phyloP scores from a whole-genome alignment of 768 basidiomycete genomes.

The Boletus vermiculosoides region DNA sequence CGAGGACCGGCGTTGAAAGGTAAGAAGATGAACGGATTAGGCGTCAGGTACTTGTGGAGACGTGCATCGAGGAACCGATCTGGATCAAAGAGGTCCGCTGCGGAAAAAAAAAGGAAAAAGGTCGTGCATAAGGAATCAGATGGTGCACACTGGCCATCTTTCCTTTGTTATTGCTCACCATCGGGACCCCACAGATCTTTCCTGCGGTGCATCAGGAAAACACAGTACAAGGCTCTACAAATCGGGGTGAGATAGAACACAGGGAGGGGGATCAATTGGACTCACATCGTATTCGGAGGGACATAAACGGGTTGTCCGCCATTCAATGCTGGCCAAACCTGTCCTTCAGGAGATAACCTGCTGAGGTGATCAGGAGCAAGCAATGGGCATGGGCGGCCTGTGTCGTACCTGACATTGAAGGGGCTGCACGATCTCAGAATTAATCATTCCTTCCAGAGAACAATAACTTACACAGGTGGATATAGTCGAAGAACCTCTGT shows the following conservation, averaged over 20 bases:
- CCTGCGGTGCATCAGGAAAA: constrained; percentile 39
- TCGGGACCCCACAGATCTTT: constrained; percentile 41
- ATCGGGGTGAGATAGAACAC: background rate
- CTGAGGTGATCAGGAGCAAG: background rate
- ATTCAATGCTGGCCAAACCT: constrained; percentile 19
- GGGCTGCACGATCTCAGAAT: constrained; percentile 17
- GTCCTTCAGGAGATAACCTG: constrained; percentile 18
- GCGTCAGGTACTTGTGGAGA: constrained; percentile 48
- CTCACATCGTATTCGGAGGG: constrained; percentile 39
- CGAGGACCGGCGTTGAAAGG: constrained; percentile 70
- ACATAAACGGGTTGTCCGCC: constrained; percentile 52
- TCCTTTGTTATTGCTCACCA: constrained; percentile 17
- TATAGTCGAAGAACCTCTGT: constrained; percentile 35
- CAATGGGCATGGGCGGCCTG: too few species aligned
- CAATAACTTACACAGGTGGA: constrained; percentile 27
- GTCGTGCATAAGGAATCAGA: background rate
- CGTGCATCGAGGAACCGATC: constrained; percentile 64
- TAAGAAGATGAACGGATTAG: constrained; percentile 67
- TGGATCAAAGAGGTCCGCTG: constrained; percentile 52
- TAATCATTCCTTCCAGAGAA: background rate
- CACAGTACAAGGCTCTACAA: constrained; percentile 12
- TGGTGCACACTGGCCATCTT: background rate
- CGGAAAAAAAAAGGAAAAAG: background rate
- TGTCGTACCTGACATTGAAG: constrained; percentile 19
- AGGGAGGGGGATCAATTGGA: background rate